Evolutionary conservation across 2,329 filamentous ascomycete species (phyloP).

Genomic region (Xylariaceae sp.): DNA sequence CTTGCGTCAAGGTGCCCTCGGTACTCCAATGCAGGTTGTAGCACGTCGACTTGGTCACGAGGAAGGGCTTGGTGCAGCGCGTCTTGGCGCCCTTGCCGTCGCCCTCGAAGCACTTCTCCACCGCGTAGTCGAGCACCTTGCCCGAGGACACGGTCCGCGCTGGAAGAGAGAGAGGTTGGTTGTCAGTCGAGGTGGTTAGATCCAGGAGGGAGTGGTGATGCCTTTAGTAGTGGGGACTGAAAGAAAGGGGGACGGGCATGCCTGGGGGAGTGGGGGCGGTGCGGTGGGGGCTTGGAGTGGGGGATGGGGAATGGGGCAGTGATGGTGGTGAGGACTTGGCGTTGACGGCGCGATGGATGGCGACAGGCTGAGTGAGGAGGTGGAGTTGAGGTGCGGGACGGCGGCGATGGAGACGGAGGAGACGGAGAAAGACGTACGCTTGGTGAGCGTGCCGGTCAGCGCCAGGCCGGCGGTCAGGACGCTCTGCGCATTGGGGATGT

Average conservation of each 20-base stretch:
- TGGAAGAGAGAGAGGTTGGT: conserved; percentile 3
- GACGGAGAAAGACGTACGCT: conserved; percentile 12
- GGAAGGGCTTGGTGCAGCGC: conserved; percentile 33
- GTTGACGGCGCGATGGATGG: not conserved
- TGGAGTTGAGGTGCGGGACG: not conserved
- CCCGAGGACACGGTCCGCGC: conserved; percentile 24
- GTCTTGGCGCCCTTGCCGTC: conserved; percentile 32
- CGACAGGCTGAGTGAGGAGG: not conserved
- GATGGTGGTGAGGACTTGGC: too few species aligned
- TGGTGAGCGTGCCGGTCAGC: conserved; percentile 13
- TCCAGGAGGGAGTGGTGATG: not conserved
- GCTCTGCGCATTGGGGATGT: conserved; percentile 20
- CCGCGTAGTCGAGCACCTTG: conserved; percentile 32
- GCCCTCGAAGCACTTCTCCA: conserved; percentile 32
- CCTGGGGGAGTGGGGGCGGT: not conserved
- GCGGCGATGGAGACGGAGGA: not conserved
- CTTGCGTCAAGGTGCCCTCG: conserved; percentile 30
- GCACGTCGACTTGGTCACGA: conserved; percentile 29
- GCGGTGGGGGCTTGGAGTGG: not conserved
- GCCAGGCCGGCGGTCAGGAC: conserved; percentile 22
- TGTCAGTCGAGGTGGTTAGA: not conserved
- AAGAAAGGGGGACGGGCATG: too few species aligned
- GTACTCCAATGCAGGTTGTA: conserved; percentile 35
- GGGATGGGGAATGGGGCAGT: too few species aligned
- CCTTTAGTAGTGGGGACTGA: not conserved